Conservation (phyloP, 2,329 filamentous ascomycete genomes). For the Xylaria sp. region DNA sequence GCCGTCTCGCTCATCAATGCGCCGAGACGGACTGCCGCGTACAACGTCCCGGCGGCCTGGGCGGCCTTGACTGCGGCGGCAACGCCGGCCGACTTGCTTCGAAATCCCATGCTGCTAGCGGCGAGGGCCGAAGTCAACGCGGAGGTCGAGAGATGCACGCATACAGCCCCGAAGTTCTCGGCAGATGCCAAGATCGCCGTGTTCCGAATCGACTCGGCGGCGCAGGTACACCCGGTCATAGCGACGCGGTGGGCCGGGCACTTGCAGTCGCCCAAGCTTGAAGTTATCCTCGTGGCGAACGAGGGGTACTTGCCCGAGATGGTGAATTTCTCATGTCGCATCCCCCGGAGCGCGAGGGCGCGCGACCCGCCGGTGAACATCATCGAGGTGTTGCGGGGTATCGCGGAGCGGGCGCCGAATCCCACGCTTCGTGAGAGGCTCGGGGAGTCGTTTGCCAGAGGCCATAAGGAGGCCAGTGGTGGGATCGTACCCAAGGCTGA, state of each 20-base stretch:
- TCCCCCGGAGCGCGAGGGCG: constrained; percentile 60
- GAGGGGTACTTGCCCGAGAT: constrained; percentile 66
- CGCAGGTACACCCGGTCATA: constrained; percentile 70
- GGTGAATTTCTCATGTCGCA: constrained; percentile 71
- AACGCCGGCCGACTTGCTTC: constrained; percentile 57
- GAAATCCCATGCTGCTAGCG: constrained; percentile 53
- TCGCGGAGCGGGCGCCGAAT: constrained; percentile 52
- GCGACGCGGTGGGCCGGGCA: constrained; percentile 70
- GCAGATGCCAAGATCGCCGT: constrained; percentile 66
- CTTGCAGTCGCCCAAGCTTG: constrained; percentile 61
- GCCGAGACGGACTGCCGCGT: constrained; percentile 65
- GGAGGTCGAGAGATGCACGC: constrained; percentile 66
- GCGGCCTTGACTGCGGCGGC: constrained; percentile 57
- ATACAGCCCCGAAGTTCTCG: constrained; percentile 67
- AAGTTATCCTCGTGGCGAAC: constrained; percentile 71
- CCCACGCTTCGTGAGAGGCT: constrained; percentile 52
- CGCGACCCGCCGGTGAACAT: constrained; percentile 65
- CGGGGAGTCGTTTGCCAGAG: constrained; percentile 68
- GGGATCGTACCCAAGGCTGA: constrained; percentile 65
- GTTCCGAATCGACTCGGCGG: constrained; percentile 62
- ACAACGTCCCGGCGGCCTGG: constrained; percentile 67
- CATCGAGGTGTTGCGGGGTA: constrained; percentile 60
- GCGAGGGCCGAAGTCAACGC: constrained; percentile 64
- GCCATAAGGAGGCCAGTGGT: constrained; percentile 71
- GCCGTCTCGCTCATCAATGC: constrained; percentile 70